Conservation (phyloP, 768 basidiomycete genomes). For the Austroboletus festivus region DNA sequence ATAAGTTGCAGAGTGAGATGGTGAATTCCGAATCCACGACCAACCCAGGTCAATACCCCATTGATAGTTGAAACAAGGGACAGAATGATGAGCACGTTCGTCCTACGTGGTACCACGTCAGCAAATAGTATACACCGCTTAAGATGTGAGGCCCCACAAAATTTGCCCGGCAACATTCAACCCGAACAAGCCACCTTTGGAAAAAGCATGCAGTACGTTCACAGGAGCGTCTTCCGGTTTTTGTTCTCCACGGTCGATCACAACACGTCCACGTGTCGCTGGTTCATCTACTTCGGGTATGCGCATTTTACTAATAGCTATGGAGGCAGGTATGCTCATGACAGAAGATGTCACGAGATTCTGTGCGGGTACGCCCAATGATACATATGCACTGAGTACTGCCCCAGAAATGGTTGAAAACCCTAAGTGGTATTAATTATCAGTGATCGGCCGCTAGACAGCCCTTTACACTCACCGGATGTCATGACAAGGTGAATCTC, state of each 20-base stretch:
- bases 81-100: conserved; percentile 83
- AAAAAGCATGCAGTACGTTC: conserved; percentile 88
- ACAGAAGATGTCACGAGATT: conserved; percentile 86
- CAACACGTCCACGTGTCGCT: conserved; percentile 76
- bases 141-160: conserved; percentile 44
- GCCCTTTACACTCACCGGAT: conserved; percentile 52
- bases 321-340: conserved; percentile 94
- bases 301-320: conserved; percentile 87
- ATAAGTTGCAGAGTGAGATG: conserved; percentile 80
- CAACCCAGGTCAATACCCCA: conserved; percentile 86
- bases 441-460: background rate
- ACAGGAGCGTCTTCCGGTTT: conserved; percentile 53
- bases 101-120: conserved; percentile 37
- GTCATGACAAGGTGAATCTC: conserved; percentile 90
- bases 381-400: conserved; percentile 82
- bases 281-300: conserved; percentile 83
- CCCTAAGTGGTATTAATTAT: conserved; percentile 32
- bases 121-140: background rate
- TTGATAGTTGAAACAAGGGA: conserved; percentile 80
- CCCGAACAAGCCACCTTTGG: conserved; percentile 81
- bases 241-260: conserved; percentile 73
- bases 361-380: conserved; percentile 70
- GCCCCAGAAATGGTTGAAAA: conserved; percentile 94
- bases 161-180: conserved; percentile 85
- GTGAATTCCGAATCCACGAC: conserved; percentile 80